Evolutionary conservation across 495 filamentous ascomycete species (phyloP), one percentile per base, ranked within the genome.

Genomic region (Talaromyces nanjingensis): DNA sequence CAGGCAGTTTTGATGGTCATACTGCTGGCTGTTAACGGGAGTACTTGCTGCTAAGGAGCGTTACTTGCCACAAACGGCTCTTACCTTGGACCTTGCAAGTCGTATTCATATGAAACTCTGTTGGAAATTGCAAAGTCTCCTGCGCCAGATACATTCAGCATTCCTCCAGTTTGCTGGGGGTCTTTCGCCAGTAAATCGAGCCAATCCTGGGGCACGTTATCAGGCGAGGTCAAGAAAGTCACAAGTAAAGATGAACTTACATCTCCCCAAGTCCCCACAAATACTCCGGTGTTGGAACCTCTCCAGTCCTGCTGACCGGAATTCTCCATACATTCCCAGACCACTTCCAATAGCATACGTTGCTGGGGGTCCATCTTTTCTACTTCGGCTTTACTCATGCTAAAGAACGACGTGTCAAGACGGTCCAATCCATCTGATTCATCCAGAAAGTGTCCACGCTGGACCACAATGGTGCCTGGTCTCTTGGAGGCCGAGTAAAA

Each of bases 331-430:
- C 64, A 69, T 52, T 74, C 72, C 20, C 64, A 60, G 16, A 68
- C 67, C 0, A 76, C 68, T 39, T 76, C 73, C 0, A 73, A 56
- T 8, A 74, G 24, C 20, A 64, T 66, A 37, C 63, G 65, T 27
- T 74, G 61, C 71, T 78, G 70, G 16, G 62, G 54, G 37, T 67
- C 66, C n/a, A 74, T 24, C 29, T 29, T 58, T 14, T 60, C 53
- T 0, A 67, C 65, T 4, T 80, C 75, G 1, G 60, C 71, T 68
- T 11, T 68, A 67, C 65, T 60, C 29, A 76, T 70, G n/a, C 57
- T 62, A 52, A 76, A 79, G 63, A 79, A 82, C 16, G 70, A 68
- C 1, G 79, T 75, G 58, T 83, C 80, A 37, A 82, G 80, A 63
- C 64, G 31, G 8, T 64, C 34, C 11, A 74, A 65, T 58, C 71